A percentile compares a stretch with the other conserved stretches of the same genome.
phyloP scores from a whole-genome alignment of 805 yeast species.

The Wickerhamomyces ciferrii region DNA sequence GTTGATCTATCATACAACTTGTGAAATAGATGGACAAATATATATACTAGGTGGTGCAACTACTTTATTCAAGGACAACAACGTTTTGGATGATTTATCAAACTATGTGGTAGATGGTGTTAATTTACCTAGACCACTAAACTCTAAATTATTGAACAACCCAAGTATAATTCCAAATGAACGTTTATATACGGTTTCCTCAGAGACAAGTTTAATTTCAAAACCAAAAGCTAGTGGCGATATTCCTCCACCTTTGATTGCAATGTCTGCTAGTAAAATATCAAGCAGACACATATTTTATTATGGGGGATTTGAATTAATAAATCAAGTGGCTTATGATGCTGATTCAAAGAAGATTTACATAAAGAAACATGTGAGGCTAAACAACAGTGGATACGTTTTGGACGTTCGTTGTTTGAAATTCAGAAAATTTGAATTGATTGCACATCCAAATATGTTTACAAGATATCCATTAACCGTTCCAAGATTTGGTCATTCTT shows the following conservation, averaged over 20 bases:
- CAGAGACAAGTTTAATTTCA: conserved; percentile 33
- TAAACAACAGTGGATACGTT: conserved; percentile 54
- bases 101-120: conserved; percentile 30
- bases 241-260: conserved; percentile 47
- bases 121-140: conserved; percentile 42
- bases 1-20: conserved; percentile 36
- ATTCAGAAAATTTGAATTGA: conserved; percentile 41
- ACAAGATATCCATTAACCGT: conserved; percentile 26
- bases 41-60: conserved; percentile 42
- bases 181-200: conserved; percentile 29
- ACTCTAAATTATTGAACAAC: conserved; percentile 32
- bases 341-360: conserved; percentile 29
- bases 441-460: conserved; percentile 26
- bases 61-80: conserved; percentile 19
- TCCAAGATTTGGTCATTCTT: conserved; percentile 36
- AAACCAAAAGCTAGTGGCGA: conserved; percentile 31
- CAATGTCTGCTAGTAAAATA: conserved; percentile 42
- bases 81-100: conserved; percentile 26
- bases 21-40: conserved; percentile 31
- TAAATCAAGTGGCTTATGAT: conserved; percentile 16
- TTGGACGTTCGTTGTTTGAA: conserved; percentile 44
- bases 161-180: conserved; percentile 36
- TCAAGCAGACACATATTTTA: conserved; percentile 53
- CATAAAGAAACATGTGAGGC: conserved; percentile 34
- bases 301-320: conserved; percentile 64